phyloP scores from a whole-genome alignment of 441 rosid genomes.

The Flueggea neowawraea region DNA sequence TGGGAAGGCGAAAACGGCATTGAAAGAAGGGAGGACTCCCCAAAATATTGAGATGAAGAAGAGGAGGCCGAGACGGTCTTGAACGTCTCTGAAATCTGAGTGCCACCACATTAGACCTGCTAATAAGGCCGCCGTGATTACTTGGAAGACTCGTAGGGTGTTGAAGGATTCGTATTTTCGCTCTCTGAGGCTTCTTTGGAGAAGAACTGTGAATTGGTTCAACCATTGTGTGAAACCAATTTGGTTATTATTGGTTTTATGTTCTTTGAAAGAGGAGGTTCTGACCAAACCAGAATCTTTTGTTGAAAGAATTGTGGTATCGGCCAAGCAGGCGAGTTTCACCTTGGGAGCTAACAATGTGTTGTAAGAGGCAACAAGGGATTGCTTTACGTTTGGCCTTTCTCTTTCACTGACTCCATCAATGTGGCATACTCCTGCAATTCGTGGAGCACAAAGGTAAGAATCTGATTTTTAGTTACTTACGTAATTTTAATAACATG shows the following conservation, averaged over 20 bases:
- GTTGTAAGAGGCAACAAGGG: constrained; percentile 49
- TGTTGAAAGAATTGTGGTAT: too few relatives aligned
- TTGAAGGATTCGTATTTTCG: constrained; percentile 83
- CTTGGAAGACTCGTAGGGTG: constrained; percentile 90
- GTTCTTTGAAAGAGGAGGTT: too few relatives aligned
- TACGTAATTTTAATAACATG: too few relatives aligned
- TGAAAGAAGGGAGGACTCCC: constrained; percentile 96
- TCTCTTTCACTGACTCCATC: constrained; percentile 59
- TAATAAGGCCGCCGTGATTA: constrained; percentile 76
- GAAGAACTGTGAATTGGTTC: constrained; percentile 87
- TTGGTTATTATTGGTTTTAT: too few relatives aligned
- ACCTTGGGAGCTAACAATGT: constrained; percentile 56
- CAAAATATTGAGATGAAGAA: constrained; percentile 98
- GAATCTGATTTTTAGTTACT: neutral
- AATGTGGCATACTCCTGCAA: constrained; percentile 58
- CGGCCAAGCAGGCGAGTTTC: constrained; percentile 48
- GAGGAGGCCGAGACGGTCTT: constrained; percentile 32
- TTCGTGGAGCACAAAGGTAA: neutral
- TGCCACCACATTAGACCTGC: constrained; percentile 98
- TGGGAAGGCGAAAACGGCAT: constrained; percentile 94
- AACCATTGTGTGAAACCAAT: too few relatives aligned
- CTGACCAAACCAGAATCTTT: too few relatives aligned
- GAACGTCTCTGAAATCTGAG: too few relatives aligned
- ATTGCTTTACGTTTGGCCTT: constrained; percentile 58
- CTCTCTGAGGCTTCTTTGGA: constrained; percentile 80